Evolutionary conservation across 2,329 filamentous ascomycete species (phyloP), one percentile per base, ranked within the genome.

Genomic region (Fusarium brevicatenulatum): DNA sequence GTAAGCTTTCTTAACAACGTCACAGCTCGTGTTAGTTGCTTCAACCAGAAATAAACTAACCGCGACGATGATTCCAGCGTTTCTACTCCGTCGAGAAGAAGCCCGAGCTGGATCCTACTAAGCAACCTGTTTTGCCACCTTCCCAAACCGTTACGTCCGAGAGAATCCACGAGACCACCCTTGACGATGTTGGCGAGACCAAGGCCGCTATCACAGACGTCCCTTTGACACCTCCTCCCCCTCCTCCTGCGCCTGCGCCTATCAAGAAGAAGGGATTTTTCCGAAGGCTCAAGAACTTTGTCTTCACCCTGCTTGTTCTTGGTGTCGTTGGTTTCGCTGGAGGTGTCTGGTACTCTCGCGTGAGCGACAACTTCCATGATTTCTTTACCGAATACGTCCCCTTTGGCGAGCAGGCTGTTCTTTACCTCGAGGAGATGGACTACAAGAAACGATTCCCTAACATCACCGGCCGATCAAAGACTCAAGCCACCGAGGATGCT

Each of bases 321-420:
- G 91, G 93, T 32, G 90, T 90, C 10, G 83, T 97, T 49, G 91
- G 92, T 43, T 99, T 97, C 78, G 93, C 89, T 63, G 95, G 95
- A 73, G 95, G 95, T 75, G 91, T 98, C 62, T 97, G 93, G 87
- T 96, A 97, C 83, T 95, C 96, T 62, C 91, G 97, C 73, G 89
- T 96, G 83, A 97, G 92, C 80, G 96, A 99, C 86, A 97, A 94
- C 84, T 99, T 98, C 89, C 95, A 99, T 84, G 96, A 99, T 83
- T 96, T 98, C 86, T 99, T 99, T 85, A 98, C 95, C 78, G 95
- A 98, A 84, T 99, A 95, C 82, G 85, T 99, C 23, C 96, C 96
- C 28, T 97, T 93, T 76, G 96, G 95, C 78, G 96, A 99, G 84
- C 94, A 97, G 81, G 93, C 93, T 23, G 95, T 99, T 50, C 90